Conservation (phyloP, 305 asterid species). For the Rubia tinctorum region DNA sequence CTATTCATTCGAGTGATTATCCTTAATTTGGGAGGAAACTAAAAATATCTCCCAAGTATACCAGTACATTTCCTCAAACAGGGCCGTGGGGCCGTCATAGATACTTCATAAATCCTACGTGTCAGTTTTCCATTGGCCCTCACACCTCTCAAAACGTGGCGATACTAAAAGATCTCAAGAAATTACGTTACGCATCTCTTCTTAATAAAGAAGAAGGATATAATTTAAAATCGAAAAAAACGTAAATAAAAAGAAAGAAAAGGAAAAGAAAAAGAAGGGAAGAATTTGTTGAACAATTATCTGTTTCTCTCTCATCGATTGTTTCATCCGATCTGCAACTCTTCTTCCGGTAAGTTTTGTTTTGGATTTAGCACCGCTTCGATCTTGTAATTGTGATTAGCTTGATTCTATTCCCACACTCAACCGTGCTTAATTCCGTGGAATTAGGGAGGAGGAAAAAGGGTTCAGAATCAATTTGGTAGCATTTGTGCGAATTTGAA, state of each 20-base stretch:
- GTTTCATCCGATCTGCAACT: slow-evolving; percentile 15
- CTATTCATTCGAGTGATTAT: no score
- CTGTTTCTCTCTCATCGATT: slow-evolving; percentile 6
- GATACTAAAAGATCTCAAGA: neutral
- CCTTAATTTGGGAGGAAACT: neutral
- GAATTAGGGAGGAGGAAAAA: neutral
- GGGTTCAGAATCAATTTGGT: slow-evolving; percentile 13
- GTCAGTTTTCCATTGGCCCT: neutral
- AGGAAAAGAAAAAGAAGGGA: no score
- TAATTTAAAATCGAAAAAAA: neutral
- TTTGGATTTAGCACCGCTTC: neutral
- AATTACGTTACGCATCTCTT: neutral
- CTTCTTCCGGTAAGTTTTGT: slow-evolving; percentile 10
- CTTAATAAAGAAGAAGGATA: neutral
- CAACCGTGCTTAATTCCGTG: neutral
- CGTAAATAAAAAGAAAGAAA: neutral
- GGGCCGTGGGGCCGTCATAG: neutral
- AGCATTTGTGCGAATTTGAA: slow-evolving; percentile 1
- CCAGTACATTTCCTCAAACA: neutral
- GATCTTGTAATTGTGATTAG: slow-evolving; percentile 7
- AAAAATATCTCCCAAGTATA: no score
- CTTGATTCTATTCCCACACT: neutral
- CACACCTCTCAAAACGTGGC: slow-evolving; percentile 9
- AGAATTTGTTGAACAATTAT: neutral
- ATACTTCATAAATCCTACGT: slow-evolving; percentile 1